Base-by-base conservation (phyloP, 2,329 filamentous ascomycete genomes). In the Alternaria ethzedia region DNA sequence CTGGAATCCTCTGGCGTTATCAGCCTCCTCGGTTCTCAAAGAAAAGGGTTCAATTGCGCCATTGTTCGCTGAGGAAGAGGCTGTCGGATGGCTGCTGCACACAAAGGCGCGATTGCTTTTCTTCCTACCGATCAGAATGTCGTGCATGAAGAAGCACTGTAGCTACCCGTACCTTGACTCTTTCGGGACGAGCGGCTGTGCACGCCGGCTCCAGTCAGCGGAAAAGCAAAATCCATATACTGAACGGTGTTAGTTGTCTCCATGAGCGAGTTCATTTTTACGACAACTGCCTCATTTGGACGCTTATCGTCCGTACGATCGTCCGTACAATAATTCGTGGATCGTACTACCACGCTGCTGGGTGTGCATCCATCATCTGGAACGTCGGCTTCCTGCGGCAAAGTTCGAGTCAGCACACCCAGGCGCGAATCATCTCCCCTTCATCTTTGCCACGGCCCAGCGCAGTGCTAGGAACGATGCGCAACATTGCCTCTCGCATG, bases 91-190 rank as follows among this genome's bases (percentile, higher is more conserved):
- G 36, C 32, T 46, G 47, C 23, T 46, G 47, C 23, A 28, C 26
- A 17, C 15, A 23, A 41, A 55, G 26, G n/a, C 12, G 41, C 43
- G 28, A 23, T 60, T 55, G 50, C 50, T 36, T 52, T 52, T 52
- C 28, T 25, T 9, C 36, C 30, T 41, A 49, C 50, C 50, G 50
- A 60, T 60, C 43, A 55, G 21, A 23, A 60, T 55, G 57, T 43
- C 50, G 50, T 60, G 28, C 57, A 55, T 46, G 50, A 26, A 55
- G 13, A 55, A 25, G 49, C 49, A 54, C 41, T 55, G 21, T 41
- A 55, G 57, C 49, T 45, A 60, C 52, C 57, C 57, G 50, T 60
- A 23, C 41, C 43, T 15, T 60, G 51, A 36, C 54, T 55, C 43
- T 4, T 23, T 23, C 20, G 21, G 41, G 41, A 21, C 28, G 15